Percentiles rank a stretch among this genome's conserved stretches.
Conservation (phyloP, 1,139 yeast genomes). For the Pichia sp. region DNA sequence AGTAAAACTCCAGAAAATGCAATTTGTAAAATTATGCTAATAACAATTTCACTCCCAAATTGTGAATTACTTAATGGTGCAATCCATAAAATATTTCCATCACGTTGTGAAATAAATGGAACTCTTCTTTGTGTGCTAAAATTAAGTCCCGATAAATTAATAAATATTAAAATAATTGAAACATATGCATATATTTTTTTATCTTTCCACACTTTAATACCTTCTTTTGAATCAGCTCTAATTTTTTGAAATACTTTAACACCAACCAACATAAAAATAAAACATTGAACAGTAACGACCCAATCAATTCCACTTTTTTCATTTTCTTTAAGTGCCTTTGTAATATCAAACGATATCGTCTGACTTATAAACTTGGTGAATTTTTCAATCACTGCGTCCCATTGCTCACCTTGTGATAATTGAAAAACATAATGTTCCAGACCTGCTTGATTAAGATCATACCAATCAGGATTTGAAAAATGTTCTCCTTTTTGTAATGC, state of each 20-base stretch:
- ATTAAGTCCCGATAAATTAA: slow-evolving; percentile 56
- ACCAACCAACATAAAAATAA: slow-evolving; percentile 8
- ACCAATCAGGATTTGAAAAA: slow-evolving; percentile 9
- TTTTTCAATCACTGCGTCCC: slow-evolving; percentile 12
- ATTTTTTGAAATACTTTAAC: slow-evolving; percentile 11
- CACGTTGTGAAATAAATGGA: slow-evolving; percentile 53
- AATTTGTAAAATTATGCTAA: slow-evolving; percentile 43
- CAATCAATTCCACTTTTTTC: slow-evolving; percentile 3
- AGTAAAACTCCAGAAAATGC: slow-evolving; percentile 38
- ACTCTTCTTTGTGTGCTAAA: slow-evolving; percentile 54
- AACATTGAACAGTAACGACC: slow-evolving; percentile 7
- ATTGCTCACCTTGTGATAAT: slow-evolving; percentile 13
- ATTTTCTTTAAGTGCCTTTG: slow-evolving; percentile 1
- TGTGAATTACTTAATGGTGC: slow-evolving; percentile 64
- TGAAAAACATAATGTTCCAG: slow-evolving; percentile 18
- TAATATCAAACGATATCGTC: slow-evolving; percentile 10
- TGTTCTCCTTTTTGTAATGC: slow-evolving; percentile 22
- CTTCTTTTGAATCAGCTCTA: neutral
- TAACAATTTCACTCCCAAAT: slow-evolving; percentile 59
- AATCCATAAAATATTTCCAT: slow-evolving; percentile 39
- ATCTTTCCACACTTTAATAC: slow-evolving; percentile 10
- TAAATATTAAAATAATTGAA: slow-evolving; percentile 37
- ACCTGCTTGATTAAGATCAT: slow-evolving; percentile 17
- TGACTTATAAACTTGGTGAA: slow-evolving; percentile 11
- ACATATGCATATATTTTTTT: slow-evolving; percentile 31